Conservation (phyloP, 768 basidiomycete species). For the Serendipita sp. region DNA sequence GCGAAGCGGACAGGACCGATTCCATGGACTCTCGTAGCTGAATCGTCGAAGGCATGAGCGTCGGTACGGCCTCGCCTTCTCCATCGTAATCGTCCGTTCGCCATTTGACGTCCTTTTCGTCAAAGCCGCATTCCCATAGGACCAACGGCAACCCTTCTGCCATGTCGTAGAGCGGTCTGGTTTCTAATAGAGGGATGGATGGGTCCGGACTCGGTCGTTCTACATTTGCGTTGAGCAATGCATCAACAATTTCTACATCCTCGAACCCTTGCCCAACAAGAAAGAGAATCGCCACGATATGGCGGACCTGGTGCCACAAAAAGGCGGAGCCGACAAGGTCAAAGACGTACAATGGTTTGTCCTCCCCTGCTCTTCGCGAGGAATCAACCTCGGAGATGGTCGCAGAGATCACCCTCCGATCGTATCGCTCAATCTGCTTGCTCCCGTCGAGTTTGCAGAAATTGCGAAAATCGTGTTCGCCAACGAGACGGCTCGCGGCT, state of each 20-base stretch:
- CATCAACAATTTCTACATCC: conserved; percentile 46
- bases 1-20: conserved; percentile 40
- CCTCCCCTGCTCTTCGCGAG: conserved; percentile 9
- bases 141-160: conserved; percentile 81
- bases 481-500: conserved; percentile 56
- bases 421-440: conserved; percentile 79
- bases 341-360: conserved; percentile 42
- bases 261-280: conserved; percentile 76
- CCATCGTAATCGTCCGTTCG: conserved; percentile 35
- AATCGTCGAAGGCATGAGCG: conserved; percentile 19
- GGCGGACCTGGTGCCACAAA: conserved; percentile 89
- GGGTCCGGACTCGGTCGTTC: conserved; percentile 18
- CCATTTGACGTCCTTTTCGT: conserved; percentile 55
- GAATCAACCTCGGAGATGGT: conserved; percentile 35
- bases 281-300: conserved; percentile 85
- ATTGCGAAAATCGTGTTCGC: conserved; percentile 92
- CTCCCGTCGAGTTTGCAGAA: conserved; percentile 84
- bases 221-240: conserved; percentile 54
- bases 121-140: conserved; percentile 79
- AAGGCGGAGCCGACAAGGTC: conserved; percentile 82
- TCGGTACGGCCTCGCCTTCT: conserved; percentile 14
- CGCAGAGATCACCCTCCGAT: conserved; percentile 49
- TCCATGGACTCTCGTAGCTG: conserved; percentile 38
- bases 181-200: conserved; percentile 21
- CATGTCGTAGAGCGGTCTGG: conserved; percentile 86